Evolutionary conservation across 202 grass and related monocot species (phyloP).

Genomic region (Setaria italica): DNA sequence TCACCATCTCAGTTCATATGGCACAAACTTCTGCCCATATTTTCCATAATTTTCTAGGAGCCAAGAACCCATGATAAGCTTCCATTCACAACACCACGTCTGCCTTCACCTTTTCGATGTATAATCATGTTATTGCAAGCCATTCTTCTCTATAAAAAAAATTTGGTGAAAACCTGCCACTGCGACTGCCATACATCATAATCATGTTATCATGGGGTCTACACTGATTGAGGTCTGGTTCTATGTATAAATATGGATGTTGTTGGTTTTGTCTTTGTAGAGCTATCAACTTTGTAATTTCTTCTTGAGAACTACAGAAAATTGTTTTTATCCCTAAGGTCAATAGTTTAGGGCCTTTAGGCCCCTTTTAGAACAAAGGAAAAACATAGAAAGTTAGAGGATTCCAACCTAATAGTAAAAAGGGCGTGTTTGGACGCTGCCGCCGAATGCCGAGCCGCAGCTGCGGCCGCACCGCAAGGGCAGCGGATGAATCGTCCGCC

Average conservation of each 20-base stretch:
- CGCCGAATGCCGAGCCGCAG: too few species aligned
- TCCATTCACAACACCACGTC: neutral
- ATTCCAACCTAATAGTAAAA: neutral
- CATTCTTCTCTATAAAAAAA: constrained; percentile 15
- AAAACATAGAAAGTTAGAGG: neutral
- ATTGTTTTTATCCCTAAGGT: neutral
- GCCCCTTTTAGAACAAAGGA: neutral
- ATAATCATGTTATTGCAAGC: constrained; percentile 25
- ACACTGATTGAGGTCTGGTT: neutral
- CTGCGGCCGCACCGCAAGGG: too few species aligned
- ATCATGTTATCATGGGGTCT: neutral
- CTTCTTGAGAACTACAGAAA: neutral
- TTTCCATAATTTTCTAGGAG: constrained; percentile 25
- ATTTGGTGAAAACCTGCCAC: neutral
- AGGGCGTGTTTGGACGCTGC: too few species aligned
- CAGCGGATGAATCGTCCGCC: too few species aligned
- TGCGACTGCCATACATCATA: neutral
- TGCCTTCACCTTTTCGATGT: constrained; percentile 16
- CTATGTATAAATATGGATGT: neutral
- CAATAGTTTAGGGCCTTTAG: neutral
- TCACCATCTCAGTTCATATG: constrained; percentile 25
- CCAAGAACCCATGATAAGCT: constrained; percentile 27
- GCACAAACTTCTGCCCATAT: constrained; percentile 18
- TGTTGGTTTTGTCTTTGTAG: neutral
- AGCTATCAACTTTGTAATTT: constrained; percentile 12